phyloP scores from a whole-genome alignment of 169 alveolate genomes.

The Plasmodium chabaudi region DNA sequence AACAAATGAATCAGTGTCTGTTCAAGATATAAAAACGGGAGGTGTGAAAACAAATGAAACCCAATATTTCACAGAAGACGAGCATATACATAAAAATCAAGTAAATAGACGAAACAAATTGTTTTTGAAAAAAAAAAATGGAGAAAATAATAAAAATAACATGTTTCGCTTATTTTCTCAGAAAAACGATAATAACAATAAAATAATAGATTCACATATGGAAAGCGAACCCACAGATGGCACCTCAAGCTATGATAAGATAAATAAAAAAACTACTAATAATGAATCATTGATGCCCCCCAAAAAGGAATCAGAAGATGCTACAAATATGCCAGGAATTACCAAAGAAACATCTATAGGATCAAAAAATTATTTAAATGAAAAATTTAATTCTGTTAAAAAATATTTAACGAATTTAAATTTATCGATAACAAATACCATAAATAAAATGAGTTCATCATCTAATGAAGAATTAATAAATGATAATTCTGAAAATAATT shows the following conservation, averaged over 20 bases:
- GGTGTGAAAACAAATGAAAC: no score
- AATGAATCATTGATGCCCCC: no score
- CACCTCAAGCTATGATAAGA: no score
- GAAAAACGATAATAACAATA: conserved; percentile 11
- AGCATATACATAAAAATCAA: no score
- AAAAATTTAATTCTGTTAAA: conserved; percentile 36
- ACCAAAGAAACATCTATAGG: neutral
- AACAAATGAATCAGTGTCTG: no score
- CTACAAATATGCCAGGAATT: neutral
- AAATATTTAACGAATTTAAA: conserved; percentile 36
- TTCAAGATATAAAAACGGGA: no score
- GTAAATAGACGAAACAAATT: conserved; percentile 22
- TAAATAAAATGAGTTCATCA: neutral
- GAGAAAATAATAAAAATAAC: neutral
- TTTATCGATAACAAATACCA: conserved; percentile 6
- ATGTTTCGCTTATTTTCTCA: conserved; percentile 58
- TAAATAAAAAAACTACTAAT: no score
- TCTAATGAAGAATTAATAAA: neutral
- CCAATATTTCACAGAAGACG: no score
- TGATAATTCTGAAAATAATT: neutral
- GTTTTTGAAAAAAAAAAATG: conserved; percentile 22
- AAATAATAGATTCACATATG: neutral
- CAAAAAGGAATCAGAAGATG: neutral
- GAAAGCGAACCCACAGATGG: no score
- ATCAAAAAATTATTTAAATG: conserved; percentile 32